Conservation (phyloP, 179 eudicot genomes). For the Gypsophila paniculata region DNA sequence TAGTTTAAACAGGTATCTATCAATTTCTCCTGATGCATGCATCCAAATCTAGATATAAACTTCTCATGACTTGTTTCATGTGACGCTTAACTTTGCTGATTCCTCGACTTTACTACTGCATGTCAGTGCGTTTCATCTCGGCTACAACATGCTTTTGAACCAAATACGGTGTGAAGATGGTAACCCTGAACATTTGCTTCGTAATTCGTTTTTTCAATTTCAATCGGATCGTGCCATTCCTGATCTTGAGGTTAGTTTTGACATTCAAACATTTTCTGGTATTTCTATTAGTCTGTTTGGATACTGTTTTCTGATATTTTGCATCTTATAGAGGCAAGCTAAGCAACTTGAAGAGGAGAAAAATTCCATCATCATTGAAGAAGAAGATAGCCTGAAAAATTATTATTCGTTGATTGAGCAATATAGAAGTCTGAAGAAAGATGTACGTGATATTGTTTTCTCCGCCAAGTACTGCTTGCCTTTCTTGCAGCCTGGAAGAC, state of each 20-base stretch:
- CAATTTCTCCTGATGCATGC: no score
- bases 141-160: slow-evolving; percentile 96
- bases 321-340: slow-evolving; percentile 62
- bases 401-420: slow-evolving; percentile 81
- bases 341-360: slow-evolving; percentile 69
- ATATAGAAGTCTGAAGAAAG: slow-evolving; percentile 65
- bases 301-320: not conserved
- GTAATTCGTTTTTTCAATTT: slow-evolving; percentile 90
- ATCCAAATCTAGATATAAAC: no score
- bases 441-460: slow-evolving; percentile 59
- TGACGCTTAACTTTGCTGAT: not conserved
- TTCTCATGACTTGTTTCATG: not conserved
- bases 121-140: slow-evolving; percentile 89
- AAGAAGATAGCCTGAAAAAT: slow-evolving; percentile 74
- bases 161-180: slow-evolving; percentile 93
- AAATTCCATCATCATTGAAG: slow-evolving; percentile 73
- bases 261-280: not conserved
- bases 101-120: slow-evolving; percentile 16
- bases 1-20: slow-evolving; percentile 73
- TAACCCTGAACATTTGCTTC: slow-evolving; percentile 89
- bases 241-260: slow-evolving; percentile 67
- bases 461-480: slow-evolving; percentile 82
- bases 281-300: not conserved
- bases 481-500: slow-evolving; percentile 95
- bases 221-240: slow-evolving; percentile 93